Percentiles rank a stretch among this genome's conserved stretches.
phyloP scores from a whole-genome alignment of 768 basidiomycete genomes.

The Lactarius hengduanensis region DNA sequence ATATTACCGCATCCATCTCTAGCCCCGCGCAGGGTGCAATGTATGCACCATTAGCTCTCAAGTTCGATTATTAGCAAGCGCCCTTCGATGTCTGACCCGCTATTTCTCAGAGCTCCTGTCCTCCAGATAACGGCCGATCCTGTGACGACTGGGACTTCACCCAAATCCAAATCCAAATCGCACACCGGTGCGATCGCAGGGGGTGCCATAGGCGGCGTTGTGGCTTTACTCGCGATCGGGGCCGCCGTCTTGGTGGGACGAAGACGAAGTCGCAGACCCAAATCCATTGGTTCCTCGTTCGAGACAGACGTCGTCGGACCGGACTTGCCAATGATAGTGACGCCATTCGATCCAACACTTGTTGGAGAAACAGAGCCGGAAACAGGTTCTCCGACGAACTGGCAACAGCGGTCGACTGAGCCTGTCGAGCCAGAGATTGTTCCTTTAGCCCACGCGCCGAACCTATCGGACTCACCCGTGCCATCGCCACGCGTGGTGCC shows the following conservation, averaged over 20 bases:
- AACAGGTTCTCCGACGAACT: background rate
- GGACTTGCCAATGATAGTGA: background rate
- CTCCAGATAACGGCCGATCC: background rate
- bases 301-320: background rate
- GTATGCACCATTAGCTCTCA: slow-evolving; percentile 31
- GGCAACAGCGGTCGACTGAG: background rate
- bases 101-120: slow-evolving; percentile 1
- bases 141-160: background rate
- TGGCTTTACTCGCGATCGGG: background rate
- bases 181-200: slow-evolving; percentile 25
- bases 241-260: slow-evolving; percentile 7
- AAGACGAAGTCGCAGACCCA: background rate
- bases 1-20: background rate
- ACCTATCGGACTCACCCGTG: background rate
- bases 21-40: slow-evolving; percentile 32
- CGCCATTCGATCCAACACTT: slow-evolving; percentile 5
- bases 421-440: background rate
- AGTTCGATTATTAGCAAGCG: slow-evolving; percentile 17
- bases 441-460: background rate
- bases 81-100: background rate
- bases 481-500: background rate
- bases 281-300: background rate
- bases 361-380: background rate
- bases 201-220: slow-evolving; percentile 22
- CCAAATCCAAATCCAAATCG: slow-evolving; percentile 1